Evolutionary conservation across 345 rosid genomes (phyloP).

Genomic region (Pelargonium nanum): DNA sequence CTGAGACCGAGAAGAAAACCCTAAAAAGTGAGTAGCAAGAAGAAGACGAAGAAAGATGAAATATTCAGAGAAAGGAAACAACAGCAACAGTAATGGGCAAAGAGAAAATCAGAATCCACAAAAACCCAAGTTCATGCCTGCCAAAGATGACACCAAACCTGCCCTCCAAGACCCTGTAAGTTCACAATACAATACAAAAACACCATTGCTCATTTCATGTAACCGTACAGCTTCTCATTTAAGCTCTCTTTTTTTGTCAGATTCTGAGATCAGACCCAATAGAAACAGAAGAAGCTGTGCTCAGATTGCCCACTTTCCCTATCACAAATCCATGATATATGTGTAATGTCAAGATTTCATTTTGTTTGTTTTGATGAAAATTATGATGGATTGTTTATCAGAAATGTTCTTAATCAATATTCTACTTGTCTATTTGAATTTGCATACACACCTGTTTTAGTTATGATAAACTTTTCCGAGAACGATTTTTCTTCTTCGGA

Average conservation of each 20-base stretch:
- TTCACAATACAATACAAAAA: background rate
- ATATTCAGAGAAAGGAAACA: background rate
- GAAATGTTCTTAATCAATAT: no score
- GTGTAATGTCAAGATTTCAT: no score
- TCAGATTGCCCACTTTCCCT: conserved; percentile 49
- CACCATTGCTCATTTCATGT: background rate
- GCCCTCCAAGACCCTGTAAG: conserved; percentile 63
- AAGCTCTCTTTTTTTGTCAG: conserved; percentile 17
- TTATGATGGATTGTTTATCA: no score
- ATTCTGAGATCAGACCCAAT: conserved; percentile 63
- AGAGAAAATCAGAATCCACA: conserved; percentile 13
- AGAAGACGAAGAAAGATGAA: background rate
- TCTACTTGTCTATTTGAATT: no score
- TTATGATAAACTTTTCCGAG: no score
- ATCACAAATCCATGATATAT: background rate
- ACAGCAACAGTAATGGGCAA: background rate
- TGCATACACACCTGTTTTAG: no score
- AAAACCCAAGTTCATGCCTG: conserved; percentile 55
- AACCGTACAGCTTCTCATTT: background rate
- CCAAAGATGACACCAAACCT: conserved; percentile 66
- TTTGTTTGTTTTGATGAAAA: no score
- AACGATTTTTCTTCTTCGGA: no score
- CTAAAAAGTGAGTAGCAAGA: no score
- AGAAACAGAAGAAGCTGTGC: conserved; percentile 68
- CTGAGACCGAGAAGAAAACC: no score